A percentile compares a stretch with the other conserved stretches of the same genome.
These are phyloP conservation scores for Aspergillus nidulans DNA, from an alignment of 495 filamentous ascomycete species.

Conservation along the genomic window DNA sequence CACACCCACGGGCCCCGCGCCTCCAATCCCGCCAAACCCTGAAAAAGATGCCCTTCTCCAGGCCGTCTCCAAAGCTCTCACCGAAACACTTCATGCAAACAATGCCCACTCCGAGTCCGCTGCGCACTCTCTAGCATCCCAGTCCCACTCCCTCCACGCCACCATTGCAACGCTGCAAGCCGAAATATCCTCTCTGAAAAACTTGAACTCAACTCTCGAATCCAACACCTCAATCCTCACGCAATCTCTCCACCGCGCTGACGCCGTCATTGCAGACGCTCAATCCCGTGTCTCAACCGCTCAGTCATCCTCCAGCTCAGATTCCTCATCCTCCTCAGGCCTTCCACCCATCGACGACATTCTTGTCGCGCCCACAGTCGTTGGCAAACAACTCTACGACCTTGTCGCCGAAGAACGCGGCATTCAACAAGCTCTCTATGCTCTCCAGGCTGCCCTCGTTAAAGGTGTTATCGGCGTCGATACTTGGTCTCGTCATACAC, in stretches of 20 bases:
- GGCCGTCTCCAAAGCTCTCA: conserved; percentile 66
- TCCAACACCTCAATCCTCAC: conserved; percentile 76
- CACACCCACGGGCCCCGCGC: conserved; percentile 56
- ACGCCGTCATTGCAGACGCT: conserved; percentile 67
- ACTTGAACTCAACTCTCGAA: conserved; percentile 62
- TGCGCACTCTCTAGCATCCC: conserved; percentile 68
- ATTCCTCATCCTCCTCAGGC: conserved; percentile 31
- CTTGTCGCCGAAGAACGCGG: conserved; percentile 81
- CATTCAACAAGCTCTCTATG: conserved; percentile 78
- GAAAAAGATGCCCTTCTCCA: conserved; percentile 88
- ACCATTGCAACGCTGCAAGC: conserved; percentile 62
- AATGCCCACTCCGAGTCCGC: conserved; percentile 64
- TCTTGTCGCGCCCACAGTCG: conserved; percentile 88
- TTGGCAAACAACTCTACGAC: conserved; percentile 86
- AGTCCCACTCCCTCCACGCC: conserved; percentile 69
- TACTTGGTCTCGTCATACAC: conserved; percentile 77
- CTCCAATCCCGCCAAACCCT: conserved; percentile 91
- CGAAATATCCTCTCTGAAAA: conserved; percentile 66
- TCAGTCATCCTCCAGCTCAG: conserved; percentile 28
- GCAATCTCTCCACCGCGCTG: conserved; percentile 70
- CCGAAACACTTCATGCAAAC: conserved; percentile 59
- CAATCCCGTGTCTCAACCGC: conserved; percentile 32
- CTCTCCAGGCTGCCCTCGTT: conserved; percentile 78
- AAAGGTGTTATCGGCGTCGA: conserved; percentile 72
- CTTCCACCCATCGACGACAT: conserved; percentile 77